Percentiles rank a stretch among this genome's conserved stretches.
Conservation (phyloP, 208 protist genomes). For the Herpetomonas tarakana region DNA sequence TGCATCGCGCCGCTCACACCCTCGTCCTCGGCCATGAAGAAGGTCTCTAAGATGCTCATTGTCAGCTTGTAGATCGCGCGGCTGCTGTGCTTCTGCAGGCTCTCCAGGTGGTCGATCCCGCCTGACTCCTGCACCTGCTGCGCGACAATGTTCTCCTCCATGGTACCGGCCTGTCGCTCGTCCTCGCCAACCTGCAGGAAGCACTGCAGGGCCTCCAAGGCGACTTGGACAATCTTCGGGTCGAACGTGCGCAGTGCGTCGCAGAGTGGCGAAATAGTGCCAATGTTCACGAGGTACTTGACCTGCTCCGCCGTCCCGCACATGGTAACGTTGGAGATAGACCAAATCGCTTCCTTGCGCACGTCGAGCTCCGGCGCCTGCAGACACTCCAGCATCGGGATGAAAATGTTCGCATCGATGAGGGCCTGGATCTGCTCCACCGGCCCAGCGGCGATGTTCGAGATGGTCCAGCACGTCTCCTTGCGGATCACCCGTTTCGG, state of each 20-base stretch:
- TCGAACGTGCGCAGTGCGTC: conserved; percentile 91
- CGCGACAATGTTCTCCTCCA: conserved; percentile 61
- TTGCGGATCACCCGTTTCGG: conserved; percentile 93
- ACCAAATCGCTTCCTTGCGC: conserved; percentile 98
- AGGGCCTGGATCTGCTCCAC: conserved; percentile 93
- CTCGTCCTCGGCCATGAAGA: conserved; percentile 80
- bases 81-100: conserved; percentile 92
- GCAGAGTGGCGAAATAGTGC: conserved; percentile 91
- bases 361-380: conserved; percentile 91
- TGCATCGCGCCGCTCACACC: conserved; percentile 11
- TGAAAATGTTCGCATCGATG: conserved; percentile 89
- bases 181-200: conserved; percentile 89
- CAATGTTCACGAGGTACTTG: conserved; percentile 85
- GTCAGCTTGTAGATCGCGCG: conserved; percentile 95
- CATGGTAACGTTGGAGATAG: conserved; percentile 94
- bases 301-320: conserved; percentile 93
- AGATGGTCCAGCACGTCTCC: conserved; percentile 99
- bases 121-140: conserved; percentile 90
- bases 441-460: conserved; percentile 98
- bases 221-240: conserved; percentile 90
- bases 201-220: conserved; percentile 96
- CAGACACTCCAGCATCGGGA: conserved; percentile 91
- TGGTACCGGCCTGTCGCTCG: conserved; percentile 27
- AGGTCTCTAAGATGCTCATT: conserved; percentile 89
- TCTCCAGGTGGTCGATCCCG: conserved; percentile 94